These are phyloP conservation scores for Acrocalymma vagum DNA, from an alignment of 2,329 filamentous ascomycete genomes.

Conservation along the genomic window DNA sequence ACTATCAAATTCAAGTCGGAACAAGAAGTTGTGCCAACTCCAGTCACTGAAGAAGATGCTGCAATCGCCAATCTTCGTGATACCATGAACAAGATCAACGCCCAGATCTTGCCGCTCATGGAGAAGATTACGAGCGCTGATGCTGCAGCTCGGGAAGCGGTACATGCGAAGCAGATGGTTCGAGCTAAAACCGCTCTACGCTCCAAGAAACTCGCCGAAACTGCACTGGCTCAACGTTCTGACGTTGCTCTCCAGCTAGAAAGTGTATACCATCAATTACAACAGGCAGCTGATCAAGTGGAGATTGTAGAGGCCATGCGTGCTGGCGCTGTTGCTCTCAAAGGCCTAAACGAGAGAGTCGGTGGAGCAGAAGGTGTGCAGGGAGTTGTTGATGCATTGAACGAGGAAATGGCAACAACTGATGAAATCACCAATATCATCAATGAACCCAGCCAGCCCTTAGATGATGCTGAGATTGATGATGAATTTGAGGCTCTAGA, in stretches of 20 bases:
- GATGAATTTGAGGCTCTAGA: slow-evolving; percentile 85
- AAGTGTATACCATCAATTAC: slow-evolving; percentile 81
- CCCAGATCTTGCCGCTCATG: slow-evolving; percentile 72
- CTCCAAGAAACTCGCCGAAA: slow-evolving; percentile 83
- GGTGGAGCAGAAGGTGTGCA: slow-evolving; percentile 81
- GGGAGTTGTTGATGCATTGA: slow-evolving; percentile 75
- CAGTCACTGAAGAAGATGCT: slow-evolving; percentile 79
- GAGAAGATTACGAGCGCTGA: slow-evolving; percentile 60
- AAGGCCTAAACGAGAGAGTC: slow-evolving; percentile 75
- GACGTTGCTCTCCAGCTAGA: slow-evolving; percentile 83
- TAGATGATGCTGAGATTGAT: slow-evolving; percentile 87
- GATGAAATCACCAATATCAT: slow-evolving; percentile 85
- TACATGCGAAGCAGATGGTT: slow-evolving; percentile 75
- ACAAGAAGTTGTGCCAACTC: slow-evolving; percentile 50
- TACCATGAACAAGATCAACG: slow-evolving; percentile 72
- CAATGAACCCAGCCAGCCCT: slow-evolving; percentile 61
- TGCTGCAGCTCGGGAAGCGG: slow-evolving; percentile 71
- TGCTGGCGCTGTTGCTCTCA: slow-evolving; percentile 75
- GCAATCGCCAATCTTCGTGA: slow-evolving; percentile 82
- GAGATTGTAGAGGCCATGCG: slow-evolving; percentile 86
- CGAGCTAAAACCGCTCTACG: slow-evolving; percentile 81
- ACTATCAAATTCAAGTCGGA: slow-evolving; percentile 72
- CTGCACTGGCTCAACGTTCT: slow-evolving; percentile 74
- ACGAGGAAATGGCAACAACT: slow-evolving; percentile 75
- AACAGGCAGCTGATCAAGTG: slow-evolving; percentile 85